phyloP scores from a whole-genome alignment of 495 filamentous ascomycete genomes.

The Aspergillus baeticus region DNA sequence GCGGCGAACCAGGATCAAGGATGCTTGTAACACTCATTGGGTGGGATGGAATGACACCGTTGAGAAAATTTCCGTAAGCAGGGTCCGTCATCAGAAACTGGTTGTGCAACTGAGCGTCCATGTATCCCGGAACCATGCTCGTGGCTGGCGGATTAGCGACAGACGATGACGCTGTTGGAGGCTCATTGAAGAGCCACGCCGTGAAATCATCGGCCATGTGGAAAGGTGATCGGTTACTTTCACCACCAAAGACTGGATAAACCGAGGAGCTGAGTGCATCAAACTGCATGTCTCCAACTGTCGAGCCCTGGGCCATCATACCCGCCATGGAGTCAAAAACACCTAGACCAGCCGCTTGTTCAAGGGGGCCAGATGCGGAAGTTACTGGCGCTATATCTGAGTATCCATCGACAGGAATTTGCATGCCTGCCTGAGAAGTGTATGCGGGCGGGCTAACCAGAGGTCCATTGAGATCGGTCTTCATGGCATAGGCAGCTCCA shows the following conservation, averaged over 20 bases:
- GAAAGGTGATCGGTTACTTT: constrained; percentile 84
- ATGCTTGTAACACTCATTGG: constrained; percentile 92
- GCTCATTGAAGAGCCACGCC: constrained; percentile 83
- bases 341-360: constrained; percentile 13
- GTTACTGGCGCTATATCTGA: constrained; percentile 26
- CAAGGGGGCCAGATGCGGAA: constrained; percentile 16
- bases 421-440: constrained; percentile 19
- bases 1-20: constrained; percentile 76
- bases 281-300: constrained; percentile 43
- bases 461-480: constrained; percentile 28
- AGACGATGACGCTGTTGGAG: constrained; percentile 31
- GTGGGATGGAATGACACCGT: constrained; percentile 49
- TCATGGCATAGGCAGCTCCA: constrained; percentile 25
- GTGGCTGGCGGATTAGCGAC: constrained; percentile 26
- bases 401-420: constrained; percentile 29
- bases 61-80: constrained; percentile 34
- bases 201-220: constrained; percentile 91
- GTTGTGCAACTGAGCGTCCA: constrained; percentile 42
- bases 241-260: constrained; percentile 81
- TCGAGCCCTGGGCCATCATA: constrained; percentile 32
- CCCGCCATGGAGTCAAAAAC: constrained; percentile 34
- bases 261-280: constrained; percentile 68
- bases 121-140: constrained; percentile 47
- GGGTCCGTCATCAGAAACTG: constrained; percentile 44
- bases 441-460: constrained; percentile 23